phyloP scores from a whole-genome alignment of 441 rosid genomes.

The Gossypium lobatum region DNA sequence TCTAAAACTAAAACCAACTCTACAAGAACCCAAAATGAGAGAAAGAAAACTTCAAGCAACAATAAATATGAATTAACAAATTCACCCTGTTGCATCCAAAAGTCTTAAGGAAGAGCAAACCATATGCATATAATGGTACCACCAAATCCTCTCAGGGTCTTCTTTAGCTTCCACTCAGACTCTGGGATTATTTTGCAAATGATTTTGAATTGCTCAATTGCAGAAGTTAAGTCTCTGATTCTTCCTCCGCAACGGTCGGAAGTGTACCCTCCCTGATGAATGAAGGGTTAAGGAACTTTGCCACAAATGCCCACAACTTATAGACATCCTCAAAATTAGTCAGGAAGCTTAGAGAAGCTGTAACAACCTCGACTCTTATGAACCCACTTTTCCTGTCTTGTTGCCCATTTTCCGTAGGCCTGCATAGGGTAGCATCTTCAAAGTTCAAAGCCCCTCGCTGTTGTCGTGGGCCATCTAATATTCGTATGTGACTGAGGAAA shows the following conservation, averaged over 20 bases:
- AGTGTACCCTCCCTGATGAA: constrained; percentile 62
- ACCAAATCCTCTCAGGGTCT: constrained; percentile 15
- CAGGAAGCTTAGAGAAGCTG: constrained; percentile 90
- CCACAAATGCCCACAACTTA: constrained; percentile 79
- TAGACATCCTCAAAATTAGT: constrained; percentile 94
- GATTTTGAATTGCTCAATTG: background rate
- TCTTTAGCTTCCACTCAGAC: constrained; percentile 34
- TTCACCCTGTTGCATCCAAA: constrained; percentile 31
- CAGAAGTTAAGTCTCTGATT: constrained; percentile 38
- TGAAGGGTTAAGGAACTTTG: constrained; percentile 76
- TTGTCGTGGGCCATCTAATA: constrained; percentile 56
- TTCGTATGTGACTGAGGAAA: constrained; percentile 71
- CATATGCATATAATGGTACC: constrained; percentile 1
- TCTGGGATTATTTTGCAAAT: constrained; percentile 15
- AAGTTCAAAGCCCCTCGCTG: constrained; percentile 38
- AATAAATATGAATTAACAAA: constrained; percentile 50
- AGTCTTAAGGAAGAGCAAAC: constrained; percentile 36
- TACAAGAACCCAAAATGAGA: constrained; percentile 29
- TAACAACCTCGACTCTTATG: constrained; percentile 76
- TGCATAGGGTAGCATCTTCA: constrained; percentile 56
- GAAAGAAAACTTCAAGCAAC: constrained; percentile 20
- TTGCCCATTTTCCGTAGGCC: constrained; percentile 58
- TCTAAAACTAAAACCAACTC: constrained; percentile 35
- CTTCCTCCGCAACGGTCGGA: constrained; percentile 68
- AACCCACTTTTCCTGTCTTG: constrained; percentile 60